Evolutionary conservation across 164 flowering plant genomes (phyloP).

Genomic region (Aristolochia fimbriata): DNA sequence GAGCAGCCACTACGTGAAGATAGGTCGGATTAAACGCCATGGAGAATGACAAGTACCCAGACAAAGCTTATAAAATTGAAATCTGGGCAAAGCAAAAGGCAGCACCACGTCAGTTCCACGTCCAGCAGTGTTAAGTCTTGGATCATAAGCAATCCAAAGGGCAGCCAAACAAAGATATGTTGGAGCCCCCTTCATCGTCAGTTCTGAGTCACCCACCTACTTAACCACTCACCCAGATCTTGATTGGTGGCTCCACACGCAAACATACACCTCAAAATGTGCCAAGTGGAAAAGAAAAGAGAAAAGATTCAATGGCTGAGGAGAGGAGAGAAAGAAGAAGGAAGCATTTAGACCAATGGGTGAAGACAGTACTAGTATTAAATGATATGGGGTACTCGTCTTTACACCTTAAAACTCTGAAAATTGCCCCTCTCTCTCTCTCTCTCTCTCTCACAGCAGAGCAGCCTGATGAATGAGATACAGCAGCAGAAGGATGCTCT

Average conservation of each 20-base stretch:
- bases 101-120: not conserved
- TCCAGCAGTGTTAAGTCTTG: not conserved
- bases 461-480: not conserved
- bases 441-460: too few relatives aligned
- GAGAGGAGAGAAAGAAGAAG: not conserved
- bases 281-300: not conserved
- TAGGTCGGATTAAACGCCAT: not conserved
- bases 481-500: slow-evolving; percentile 1
- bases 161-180: not conserved
- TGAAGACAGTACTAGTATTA: too few relatives aligned
- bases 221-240: not conserved
- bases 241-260: not conserved
- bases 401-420: too few relatives aligned
- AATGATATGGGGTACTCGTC: too few relatives aligned
- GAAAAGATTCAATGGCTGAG: not conserved
- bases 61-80: not conserved
- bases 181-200: not conserved
- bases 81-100: not conserved
- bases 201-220: slow-evolving; percentile 1
- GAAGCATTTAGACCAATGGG: not conserved
- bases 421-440: too few relatives aligned
- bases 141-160: not conserved
- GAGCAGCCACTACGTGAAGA: not conserved
- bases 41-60: not conserved
- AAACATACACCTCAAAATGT: not conserved